Conservation (phyloP, 306 rosid genomes). For the barrel medic (Medicago truncatula) region MtrunA17r5.0-ANR NC_053044.1:10026001-10026500, state of each 20-base stretch:
- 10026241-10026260: slow-evolving; percentile 62
- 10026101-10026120: too few species aligned
- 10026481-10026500: neutral
- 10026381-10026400: slow-evolving; percentile 60
- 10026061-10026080: neutral
- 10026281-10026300: slow-evolving; percentile 69
- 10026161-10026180: slow-evolving; percentile 33
- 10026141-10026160: neutral
- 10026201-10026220: slow-evolving; percentile 57
- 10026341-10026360: slow-evolving; percentile 56
- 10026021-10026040: slow-evolving; percentile 76
- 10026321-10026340: slow-evolving; percentile 65
- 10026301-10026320: slow-evolving; percentile 52
- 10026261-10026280: slow-evolving; percentile 77
- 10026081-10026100: neutral
- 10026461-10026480: slow-evolving; percentile 78
- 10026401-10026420: slow-evolving; percentile 54
- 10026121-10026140: too few species aligned
- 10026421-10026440: slow-evolving; percentile 55
- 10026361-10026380: slow-evolving; percentile 35
- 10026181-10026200: slow-evolving; percentile 64
- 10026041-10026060: slow-evolving; percentile 44
- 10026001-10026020: slow-evolving; percentile 66
- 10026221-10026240: slow-evolving; percentile 62
- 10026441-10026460: slow-evolving; percentile 65